Evolutionary conservation across 768 basidiomycete species (phyloP).

Genomic region (Lanmaoa rubissima): DNA sequence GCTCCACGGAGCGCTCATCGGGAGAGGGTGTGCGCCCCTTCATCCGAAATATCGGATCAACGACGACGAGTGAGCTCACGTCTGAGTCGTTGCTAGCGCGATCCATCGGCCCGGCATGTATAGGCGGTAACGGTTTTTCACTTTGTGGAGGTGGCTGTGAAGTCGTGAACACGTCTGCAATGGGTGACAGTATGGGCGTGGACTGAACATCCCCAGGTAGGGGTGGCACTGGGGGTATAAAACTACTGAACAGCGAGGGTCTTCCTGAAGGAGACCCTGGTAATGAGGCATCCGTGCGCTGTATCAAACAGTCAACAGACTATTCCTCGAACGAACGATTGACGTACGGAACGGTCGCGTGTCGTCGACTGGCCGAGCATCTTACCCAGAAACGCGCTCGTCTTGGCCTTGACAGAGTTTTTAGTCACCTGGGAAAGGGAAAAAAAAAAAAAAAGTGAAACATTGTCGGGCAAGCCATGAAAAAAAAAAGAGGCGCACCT

Average conservation of each 20-base stretch:
- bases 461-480: background rate
- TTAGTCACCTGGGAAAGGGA: conserved; percentile 40
- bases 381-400: conserved; percentile 78
- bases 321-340: conserved; percentile 1
- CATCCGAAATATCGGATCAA: conserved; percentile 46
- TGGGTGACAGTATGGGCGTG: conserved; percentile 41
- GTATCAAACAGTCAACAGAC: conserved; percentile 15
- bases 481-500: conserved; percentile 36
- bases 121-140: conserved; percentile 66
- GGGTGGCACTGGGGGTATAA: conserved; percentile 44
- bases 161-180: conserved; percentile 50
- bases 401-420: conserved; percentile 71
- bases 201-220: conserved; percentile 46
- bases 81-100: conserved; percentile 44
- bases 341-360: conserved; percentile 67
- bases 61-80: conserved; percentile 56
- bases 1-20: conserved; percentile 29
- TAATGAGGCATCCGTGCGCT: conserved; percentile 57
- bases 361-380: conserved; percentile 67
- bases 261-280: conserved; percentile 25
- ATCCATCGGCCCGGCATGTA: conserved; percentile 37
- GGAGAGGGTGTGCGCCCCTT: conserved; percentile 35
- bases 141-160: conserved; percentile 34
- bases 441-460: background rate
- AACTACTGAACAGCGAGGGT: conserved; percentile 36